Base-by-base conservation (phyloP, 2,329 filamentous ascomycete genomes). In the Botrytis squamosa region DNA sequence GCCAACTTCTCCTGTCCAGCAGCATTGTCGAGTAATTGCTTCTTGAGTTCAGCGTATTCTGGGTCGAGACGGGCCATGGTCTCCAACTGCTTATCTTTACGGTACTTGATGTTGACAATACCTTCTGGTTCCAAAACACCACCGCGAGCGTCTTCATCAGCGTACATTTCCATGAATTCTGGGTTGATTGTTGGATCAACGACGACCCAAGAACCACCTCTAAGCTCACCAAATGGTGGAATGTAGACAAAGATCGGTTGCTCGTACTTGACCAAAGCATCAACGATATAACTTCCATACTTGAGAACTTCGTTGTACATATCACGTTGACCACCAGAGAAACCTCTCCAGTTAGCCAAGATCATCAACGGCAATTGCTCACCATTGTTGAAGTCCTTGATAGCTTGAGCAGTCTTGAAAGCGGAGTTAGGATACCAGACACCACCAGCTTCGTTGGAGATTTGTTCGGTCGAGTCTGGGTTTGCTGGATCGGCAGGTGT, bases 291-390 rank as follows among this genome's bases (percentile, higher is more conserved):
- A 29, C 95, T 98, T 82, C 96, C 96, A 81, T 99, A 99, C 88
- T 99, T 99, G 84, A 99, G 90, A 25, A 99, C 96, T 85, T 99
- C 96, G 86, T 98, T 98, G 90, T 97, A 99, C 96, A 99, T 99
- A 85, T 99, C 96, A 79, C 95, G 94, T 86, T 99, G 96, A 77
- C 96, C 96, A 87, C 96, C 96, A 78, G 96, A 99, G 93, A 99
- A 99, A 87, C 96, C 96, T 90, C 96, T 92, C 96, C 96, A 99
- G 89, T 99, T 99, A 85, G 96, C 96, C 77, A 99, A 90, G 82
- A 99, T 99, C 94, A 99, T 98, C 78, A 99, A 87, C 73, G 96
- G 96, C 81, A 99, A 88, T 86, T 99, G 96, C 86, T 99, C 96
- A 83, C 96, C 96, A 78, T 97, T 90, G 90, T 99, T 99, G 90